Evolutionary conservation across 805 yeast species (phyloP).

Genomic region (Wickerhamiella kurtzmanii): DNA sequence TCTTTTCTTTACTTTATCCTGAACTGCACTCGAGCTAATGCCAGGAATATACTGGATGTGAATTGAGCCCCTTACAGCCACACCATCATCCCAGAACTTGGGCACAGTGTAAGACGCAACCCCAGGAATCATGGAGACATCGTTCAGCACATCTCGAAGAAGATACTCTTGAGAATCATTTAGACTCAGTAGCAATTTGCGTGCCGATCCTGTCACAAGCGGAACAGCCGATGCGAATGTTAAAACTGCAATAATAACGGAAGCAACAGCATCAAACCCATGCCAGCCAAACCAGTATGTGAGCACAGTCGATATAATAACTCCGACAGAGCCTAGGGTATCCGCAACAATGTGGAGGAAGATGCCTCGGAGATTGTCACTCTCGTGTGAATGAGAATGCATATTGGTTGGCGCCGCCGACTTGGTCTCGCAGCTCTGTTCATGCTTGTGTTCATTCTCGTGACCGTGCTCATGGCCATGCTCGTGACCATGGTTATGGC

Average conservation of each 20-base stretch:
- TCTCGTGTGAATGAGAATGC: conserved; percentile 20
- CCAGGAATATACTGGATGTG: conserved; percentile 64
- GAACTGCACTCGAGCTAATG: conserved; percentile 47
- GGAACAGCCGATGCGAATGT: conserved; percentile 78
- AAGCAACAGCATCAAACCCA: conserved; percentile 86
- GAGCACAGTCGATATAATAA: conserved; percentile 74
- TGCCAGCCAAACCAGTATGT: conserved; percentile 59
- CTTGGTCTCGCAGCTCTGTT: conserved; percentile 9
- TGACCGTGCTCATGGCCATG: conserved; percentile 6
- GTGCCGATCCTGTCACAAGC: conserved; percentile 65
- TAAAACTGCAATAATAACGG: conserved; percentile 69
- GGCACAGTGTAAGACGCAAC: conserved; percentile 79
- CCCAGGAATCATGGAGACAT: conserved; percentile 58
- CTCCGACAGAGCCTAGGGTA: conserved; percentile 93
- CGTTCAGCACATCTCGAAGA: conserved; percentile 52
- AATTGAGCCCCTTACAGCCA: conserved; percentile 53
- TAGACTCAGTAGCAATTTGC: conserved; percentile 53
- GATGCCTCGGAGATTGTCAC: conserved; percentile 82
- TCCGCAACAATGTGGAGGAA: conserved; percentile 91
- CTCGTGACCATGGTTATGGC: conserved; percentile 15
- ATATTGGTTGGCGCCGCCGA: background rate
- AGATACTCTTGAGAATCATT: conserved; percentile 44
- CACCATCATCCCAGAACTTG: conserved; percentile 68
- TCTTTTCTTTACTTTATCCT: conserved; percentile 44
- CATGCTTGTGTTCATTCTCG: conserved; percentile 10